phyloP scores from a whole-genome alignment of 345 rosid genomes.

The Gossypium turneri region DNA sequence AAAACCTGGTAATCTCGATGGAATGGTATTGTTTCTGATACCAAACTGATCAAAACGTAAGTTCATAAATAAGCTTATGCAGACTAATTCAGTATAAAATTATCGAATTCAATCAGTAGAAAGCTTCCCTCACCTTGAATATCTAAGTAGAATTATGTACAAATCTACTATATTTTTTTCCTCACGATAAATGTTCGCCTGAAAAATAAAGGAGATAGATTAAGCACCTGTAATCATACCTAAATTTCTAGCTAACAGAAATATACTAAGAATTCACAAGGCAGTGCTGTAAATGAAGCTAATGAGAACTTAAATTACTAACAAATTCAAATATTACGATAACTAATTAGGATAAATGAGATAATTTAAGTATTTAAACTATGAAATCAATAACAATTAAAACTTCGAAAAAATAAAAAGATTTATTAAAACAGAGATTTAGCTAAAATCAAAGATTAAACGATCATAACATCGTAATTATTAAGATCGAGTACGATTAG shows the following conservation, averaged over 20 bases:
- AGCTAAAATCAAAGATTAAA: background rate
- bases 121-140: conserved; percentile 56
- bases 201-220: conserved; percentile 6
- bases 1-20: conserved; percentile 75
- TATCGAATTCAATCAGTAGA: background rate
- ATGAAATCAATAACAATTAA: background rate
- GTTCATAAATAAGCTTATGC: conserved; percentile 14
- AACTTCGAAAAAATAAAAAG: background rate
- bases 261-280: background rate
- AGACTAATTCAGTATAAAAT: background rate
- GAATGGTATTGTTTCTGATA: conserved; percentile 85
- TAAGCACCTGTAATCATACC: background rate
- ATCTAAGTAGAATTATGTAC: conserved; percentile 84
- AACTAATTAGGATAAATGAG: background rate
- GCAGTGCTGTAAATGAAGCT: background rate
- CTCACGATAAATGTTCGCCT: conserved; percentile 76
- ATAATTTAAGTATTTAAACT: background rate
- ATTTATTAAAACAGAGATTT: background rate
- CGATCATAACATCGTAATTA: background rate
- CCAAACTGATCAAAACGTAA: conserved; percentile 51
- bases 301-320: background rate
- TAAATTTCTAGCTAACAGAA: background rate
- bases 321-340: background rate
- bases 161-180: conserved; percentile 89
- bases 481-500: background rate